These are phyloP conservation scores for Pseudoneurospora amorphoporcata DNA, from an alignment of 495 filamentous ascomycete species.

Conservation along the genomic window DNA sequence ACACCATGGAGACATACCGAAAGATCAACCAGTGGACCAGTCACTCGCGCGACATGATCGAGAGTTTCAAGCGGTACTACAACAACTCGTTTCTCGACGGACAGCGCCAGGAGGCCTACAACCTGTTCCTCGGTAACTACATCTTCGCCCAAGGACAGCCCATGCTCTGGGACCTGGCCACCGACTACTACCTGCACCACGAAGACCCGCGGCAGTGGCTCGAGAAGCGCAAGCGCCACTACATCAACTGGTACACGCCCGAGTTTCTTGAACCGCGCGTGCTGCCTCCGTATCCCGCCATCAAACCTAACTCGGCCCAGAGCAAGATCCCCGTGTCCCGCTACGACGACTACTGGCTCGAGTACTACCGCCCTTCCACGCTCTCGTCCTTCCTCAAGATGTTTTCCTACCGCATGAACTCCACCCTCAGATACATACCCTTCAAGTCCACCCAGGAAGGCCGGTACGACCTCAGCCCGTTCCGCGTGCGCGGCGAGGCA, in stretches of 20 bases:
- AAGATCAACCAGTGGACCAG: conserved; percentile 99
- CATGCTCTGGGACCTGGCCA: conserved; percentile 94
- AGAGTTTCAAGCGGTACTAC: conserved; percentile 98
- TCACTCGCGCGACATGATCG: conserved; percentile 95
- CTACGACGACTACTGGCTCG: conserved; percentile 96
- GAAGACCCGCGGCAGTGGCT: conserved; percentile 65
- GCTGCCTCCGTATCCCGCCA: conserved; percentile 37
- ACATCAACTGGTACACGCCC: conserved; percentile 81
- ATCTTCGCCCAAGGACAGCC: conserved; percentile 83
- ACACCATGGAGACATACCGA: conserved; percentile 97
- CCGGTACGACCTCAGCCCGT: conserved; percentile 72
- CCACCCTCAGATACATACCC: conserved; percentile 69
- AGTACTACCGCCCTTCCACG: conserved; percentile 83
- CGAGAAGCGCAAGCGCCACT: conserved; percentile 51
- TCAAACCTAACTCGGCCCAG: conserved; percentile 22
- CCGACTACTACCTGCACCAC: conserved; percentile 96
- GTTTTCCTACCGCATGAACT: conserved; percentile 84
- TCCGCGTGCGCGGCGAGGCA: conserved; percentile 56
- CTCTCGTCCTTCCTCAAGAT: conserved; percentile 81
- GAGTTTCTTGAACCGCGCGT: conserved; percentile 53
- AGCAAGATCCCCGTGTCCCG: conserved; percentile 49
- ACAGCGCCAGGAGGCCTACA: conserved; percentile 95
- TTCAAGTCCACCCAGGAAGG: conserved; percentile 58
- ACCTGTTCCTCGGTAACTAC: conserved; percentile 95
- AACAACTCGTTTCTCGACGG: conserved; percentile 97